Evolutionary conservation across 768 basidiomycete genomes (phyloP), one percentile per base, ranked within the genome.

Genomic region (Auricularia cornea): DNA sequence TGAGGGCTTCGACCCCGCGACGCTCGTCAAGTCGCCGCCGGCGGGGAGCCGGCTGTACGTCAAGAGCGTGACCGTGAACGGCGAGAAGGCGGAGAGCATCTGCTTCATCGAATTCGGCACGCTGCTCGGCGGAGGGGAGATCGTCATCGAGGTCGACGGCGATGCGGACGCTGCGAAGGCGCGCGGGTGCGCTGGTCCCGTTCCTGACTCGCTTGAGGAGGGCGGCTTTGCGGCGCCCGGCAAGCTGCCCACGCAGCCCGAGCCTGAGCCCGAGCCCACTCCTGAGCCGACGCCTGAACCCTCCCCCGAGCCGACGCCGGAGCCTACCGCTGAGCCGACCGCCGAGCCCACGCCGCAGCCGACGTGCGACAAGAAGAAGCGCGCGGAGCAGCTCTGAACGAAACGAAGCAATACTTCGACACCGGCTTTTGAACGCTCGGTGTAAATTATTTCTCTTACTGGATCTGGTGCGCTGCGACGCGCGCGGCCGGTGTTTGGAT

Each of bases 21-120:
- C 76, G 6, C 68, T 82, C 16, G 65, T 66, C 20, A 68, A 70
- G n/a, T 65, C 74, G 16, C 81, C 80, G 10, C 76, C 79, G 0
- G 65, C 70, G 2, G 77, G 77, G 14, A 80, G 79, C 56, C 68
- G 71, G 8, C 52, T 83, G 4, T 80, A 74, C 68, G 80, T 83
- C 11, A 78, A 80, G 66, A 73, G 74, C 57, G 73, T 82, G 10
- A 75, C 68, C 1, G 72, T 83, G 30, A 79, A 81, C 66, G 81
- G 81, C 3, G 64, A 67, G 33, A 48, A 63, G 33, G 73, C 66
- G 33, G 68, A 70, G 12, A 79, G 75, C 59, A 59, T 80, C 32
- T 83, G 81, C 66, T 79, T 75, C 75, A 76, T 83, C 35, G 68
- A 73, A 26, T 83, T 77, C 62, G 72, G 75, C n/a, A 78, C 77